phyloP scores from a whole-genome alignment of 306 rosid species.

The Carpinus viminea region DNA sequence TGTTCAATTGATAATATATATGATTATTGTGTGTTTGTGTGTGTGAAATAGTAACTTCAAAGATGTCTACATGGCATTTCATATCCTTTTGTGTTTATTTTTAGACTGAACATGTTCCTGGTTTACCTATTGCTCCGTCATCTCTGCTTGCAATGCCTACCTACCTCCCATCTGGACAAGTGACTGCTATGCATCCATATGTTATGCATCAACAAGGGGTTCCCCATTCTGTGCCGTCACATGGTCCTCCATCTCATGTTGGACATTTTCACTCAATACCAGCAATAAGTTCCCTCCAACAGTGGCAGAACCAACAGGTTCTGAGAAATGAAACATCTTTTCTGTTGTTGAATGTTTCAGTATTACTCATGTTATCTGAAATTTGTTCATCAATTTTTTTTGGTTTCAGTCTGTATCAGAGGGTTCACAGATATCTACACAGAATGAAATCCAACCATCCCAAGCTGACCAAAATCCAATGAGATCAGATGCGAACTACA shows the following conservation, averaged over 20 bases:
- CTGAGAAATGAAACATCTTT: conserved; percentile 12
- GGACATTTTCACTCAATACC: conserved; percentile 78
- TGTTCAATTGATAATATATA: neutral
- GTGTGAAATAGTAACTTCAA: neutral
- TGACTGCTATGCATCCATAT: conserved; percentile 81
- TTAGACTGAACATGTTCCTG: conserved; percentile 65
- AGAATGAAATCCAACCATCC: conserved; percentile 57
- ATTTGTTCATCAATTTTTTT: conserved; percentile 14
- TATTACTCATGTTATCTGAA: neutral
- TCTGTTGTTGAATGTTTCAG: neutral
- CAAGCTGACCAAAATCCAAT: conserved; percentile 62
- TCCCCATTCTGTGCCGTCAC: conserved; percentile 72
- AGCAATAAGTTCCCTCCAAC: conserved; percentile 73
- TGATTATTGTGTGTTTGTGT: too few relatives aligned
- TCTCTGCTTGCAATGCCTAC: conserved; percentile 86
- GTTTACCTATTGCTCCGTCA: conserved; percentile 70
- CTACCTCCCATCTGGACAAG: conserved; percentile 86
- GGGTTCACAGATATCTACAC: conserved; percentile 52
- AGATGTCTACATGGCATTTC: neutral
- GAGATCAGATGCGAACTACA: conserved; percentile 58
- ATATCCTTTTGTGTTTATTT: conserved; percentile 26
- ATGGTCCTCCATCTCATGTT: conserved; percentile 75
- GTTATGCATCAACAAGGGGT: conserved; percentile 89
- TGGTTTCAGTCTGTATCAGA: conserved; percentile 59
- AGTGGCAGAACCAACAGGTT: conserved; percentile 92